Conservation (phyloP, 1,139 yeast genomes). For the Geotrichum fermentans region DNA sequence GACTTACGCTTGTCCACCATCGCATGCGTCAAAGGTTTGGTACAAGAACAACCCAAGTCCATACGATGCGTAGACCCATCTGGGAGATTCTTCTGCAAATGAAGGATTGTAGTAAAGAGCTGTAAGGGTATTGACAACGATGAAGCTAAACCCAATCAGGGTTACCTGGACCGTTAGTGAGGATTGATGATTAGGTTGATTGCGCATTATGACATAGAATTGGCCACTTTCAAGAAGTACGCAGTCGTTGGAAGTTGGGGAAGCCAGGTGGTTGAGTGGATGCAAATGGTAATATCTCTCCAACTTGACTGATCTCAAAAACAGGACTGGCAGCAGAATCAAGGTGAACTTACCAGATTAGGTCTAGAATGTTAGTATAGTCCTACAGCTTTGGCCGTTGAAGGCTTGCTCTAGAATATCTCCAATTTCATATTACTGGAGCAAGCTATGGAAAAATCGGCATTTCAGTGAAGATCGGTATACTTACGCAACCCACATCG, state of each 20-base stretch:
- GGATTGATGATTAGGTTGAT: not conserved
- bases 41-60: slow-evolving; percentile 83
- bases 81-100: slow-evolving; percentile 55
- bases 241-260: no score
- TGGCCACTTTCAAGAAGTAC: no score
- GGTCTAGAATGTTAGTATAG: not conserved
- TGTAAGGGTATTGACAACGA: slow-evolving; percentile 56
- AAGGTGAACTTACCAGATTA: slow-evolving; percentile 1
- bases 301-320: no score
- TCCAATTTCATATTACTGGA: not conserved
- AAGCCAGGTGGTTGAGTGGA: no score
- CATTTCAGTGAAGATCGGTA: not conserved
- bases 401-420: not conserved
- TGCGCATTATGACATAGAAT: no score
- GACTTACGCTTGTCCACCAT: slow-evolving; percentile 80
- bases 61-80: slow-evolving; percentile 75
- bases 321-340: no score
- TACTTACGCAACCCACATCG: slow-evolving; percentile 65
- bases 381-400: not conserved
- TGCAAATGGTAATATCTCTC: no score
- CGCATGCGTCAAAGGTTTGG: slow-evolving; percentile 95
- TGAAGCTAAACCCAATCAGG: slow-evolving; percentile 66
- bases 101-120: slow-evolving; percentile 73
- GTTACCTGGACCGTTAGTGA: slow-evolving; percentile 49
- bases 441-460: not conserved